Percentiles rank a stretch among this genome's conserved stretches.
Conservation (phyloP, 306 rosid genomes). For the Rosa lucieae region DNA sequence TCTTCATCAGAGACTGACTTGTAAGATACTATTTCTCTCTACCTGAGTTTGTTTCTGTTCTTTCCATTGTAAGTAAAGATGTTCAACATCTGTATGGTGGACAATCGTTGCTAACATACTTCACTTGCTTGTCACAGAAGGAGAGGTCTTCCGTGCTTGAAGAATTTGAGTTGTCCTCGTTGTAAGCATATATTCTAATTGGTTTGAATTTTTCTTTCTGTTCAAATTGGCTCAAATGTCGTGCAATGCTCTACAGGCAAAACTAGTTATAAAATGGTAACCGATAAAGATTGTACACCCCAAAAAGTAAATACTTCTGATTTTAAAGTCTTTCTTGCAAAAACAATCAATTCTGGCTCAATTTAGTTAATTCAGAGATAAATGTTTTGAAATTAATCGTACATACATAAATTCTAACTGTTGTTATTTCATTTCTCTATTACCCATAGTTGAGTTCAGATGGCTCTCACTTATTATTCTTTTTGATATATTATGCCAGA, state of each 20-base stretch:
- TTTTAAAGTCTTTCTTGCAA: neutral
- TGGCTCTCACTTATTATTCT: slow-evolving; percentile 1
- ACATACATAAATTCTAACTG: neutral
- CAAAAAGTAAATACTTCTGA: neutral
- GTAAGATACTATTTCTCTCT: slow-evolving; percentile 45
- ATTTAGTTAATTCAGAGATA: neutral
- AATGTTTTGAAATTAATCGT: neutral
- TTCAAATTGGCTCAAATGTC: neutral
- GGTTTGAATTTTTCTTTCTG: neutral
- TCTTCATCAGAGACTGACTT: slow-evolving; percentile 37
- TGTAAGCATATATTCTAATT: slow-evolving; percentile 50
- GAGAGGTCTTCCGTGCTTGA: slow-evolving; percentile 56
- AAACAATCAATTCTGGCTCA: neutral
- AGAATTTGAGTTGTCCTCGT: slow-evolving; percentile 54
- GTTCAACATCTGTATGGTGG: neutral
- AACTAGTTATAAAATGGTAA: neutral
- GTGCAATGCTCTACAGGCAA: neutral
- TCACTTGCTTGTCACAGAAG: slow-evolving; percentile 36
- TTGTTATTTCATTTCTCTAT: neutral
- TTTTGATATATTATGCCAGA: slow-evolving; percentile 41
- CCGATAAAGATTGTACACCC: neutral
- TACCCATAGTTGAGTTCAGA: slow-evolving; percentile 10
- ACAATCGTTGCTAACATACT: slow-evolving; percentile 12
- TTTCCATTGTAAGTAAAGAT: neutral
- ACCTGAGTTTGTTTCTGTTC: slow-evolving; percentile 4